These are phyloP conservation scores for Setaria viridis DNA, from an alignment of 202 grass and related monocot species.

Conservation along the genomic window DNA sequence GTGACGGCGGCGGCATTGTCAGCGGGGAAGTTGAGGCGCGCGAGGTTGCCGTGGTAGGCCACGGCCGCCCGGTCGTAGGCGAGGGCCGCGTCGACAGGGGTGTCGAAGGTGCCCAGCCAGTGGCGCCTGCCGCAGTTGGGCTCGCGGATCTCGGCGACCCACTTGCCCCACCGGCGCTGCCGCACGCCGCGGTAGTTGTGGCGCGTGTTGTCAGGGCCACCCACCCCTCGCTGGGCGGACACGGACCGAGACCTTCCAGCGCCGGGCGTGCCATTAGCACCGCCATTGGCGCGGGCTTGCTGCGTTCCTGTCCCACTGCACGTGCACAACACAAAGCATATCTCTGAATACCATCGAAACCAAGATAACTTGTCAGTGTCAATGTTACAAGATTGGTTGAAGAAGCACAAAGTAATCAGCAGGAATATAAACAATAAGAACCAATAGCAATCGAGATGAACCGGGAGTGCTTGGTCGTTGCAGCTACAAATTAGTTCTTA, in stretches of 20 bases:
- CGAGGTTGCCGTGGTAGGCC: slow-evolving; percentile 46
- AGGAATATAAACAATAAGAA: background rate
- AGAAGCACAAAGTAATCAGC: background rate
- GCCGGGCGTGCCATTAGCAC: background rate
- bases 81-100: slow-evolving; percentile 57
- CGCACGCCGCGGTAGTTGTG: slow-evolving; percentile 67
- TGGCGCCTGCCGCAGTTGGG: slow-evolving; percentile 53
- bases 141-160: slow-evolving; percentile 79
- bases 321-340: background rate
- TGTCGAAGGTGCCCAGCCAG: slow-evolving; percentile 79
- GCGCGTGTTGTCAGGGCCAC: slow-evolving; percentile 49
- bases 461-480: background rate
- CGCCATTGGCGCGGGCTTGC: slow-evolving; percentile 11
- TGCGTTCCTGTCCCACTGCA: slow-evolving; percentile 41
- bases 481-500: slow-evolving; percentile 11
- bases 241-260: slow-evolving; percentile 22
- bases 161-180: slow-evolving; percentile 80
- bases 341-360: background rate
- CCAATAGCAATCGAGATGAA: background rate
- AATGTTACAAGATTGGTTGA: background rate
- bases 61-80: slow-evolving; percentile 68
- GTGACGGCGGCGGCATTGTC: background rate
- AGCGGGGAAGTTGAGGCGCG: slow-evolving; percentile 58
- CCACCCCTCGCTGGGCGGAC: slow-evolving; percentile 35
- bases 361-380: background rate